Evolutionary conservation across 208 protist species (phyloP), one percentile per base, ranked within the genome.

Genomic region (Tritrichomonas foetus): DNA sequence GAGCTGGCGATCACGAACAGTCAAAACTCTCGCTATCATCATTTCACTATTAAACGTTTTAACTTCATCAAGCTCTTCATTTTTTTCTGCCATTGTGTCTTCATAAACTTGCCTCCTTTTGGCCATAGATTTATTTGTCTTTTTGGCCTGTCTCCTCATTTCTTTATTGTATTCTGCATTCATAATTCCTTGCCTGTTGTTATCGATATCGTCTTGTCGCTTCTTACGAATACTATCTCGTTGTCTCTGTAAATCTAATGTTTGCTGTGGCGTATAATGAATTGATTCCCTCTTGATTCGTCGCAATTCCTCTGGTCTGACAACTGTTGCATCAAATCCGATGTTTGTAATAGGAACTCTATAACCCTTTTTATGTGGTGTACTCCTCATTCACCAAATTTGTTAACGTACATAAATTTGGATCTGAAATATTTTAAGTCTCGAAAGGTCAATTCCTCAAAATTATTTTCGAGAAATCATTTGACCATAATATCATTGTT

Each of bases 61-160:
- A 8, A 89, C 78, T 50, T 89, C 78, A 57, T 89, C 78, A 13
- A 89, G 27, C 30, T 89, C 78, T 39, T 89, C 78, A 49, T 89
- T 89, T 33, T 25, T 33, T 89, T 89, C 41, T 50, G 78, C 41
- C 8, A 8, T 89, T 13, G 78, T 33, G 25, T 61, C n/a, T 11
- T 25, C 41, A 0, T 57, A 16, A 39, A 39, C 47, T 39, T 53
- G 1, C 57, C 41, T 33, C 8, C 41, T 53, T 47, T 89, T 57
- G 53, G 53, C 47, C 41, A 89, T 89, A 44, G 53, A 14, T 53
- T 89, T 89, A 27, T 57, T 47, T 39, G 78, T 89, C 57, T 89
- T 53, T 33, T 61, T n/a, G 2, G 30, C 47, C n/a, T 61, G 16
- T 5, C 8, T 3, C 57, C 22, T 89, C 3, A 41, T 0, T n/a